Base-by-base conservation (phyloP, 768 basidiomycete species). In the Amanita exitialis region DNA sequence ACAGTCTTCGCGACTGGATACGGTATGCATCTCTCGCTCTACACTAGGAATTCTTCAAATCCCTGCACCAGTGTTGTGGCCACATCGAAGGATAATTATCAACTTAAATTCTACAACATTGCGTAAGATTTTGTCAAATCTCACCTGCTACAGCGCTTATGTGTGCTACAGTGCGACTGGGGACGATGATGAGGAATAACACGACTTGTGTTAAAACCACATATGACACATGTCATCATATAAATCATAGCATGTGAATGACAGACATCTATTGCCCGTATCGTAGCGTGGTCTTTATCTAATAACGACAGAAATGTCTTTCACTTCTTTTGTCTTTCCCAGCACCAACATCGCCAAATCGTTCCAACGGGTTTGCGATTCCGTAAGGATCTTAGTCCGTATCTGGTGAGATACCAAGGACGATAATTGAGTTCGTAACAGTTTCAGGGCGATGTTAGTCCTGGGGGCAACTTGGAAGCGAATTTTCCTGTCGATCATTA, bases 91-190 rank as follows among this genome's bases (percentile, higher is more conserved):
- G 90, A 96, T 66, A 80, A 77, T 61, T 99, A 97, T 73, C 83
- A 93, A 63, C 83, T 99, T 58, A 80, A 86, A 59, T 95, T 94
- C 86, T 94, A 89, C 76, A 92, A 91, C 66, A 87, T 92, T 55
- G 84, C 83, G 86, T 86, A 72, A 54, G 32, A 85, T 75, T 57
- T 21, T 8, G 8, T 16, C 12, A 32, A 6, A 47, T 9, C 12
- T 27, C 21, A 25, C 13, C 0, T 44, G 16, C 15, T 45, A 27
- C 39, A 6, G 21, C 5, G 38, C 41, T 47, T 30, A 12, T 20
- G 25, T 36, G 5, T 36, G 5, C 16, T 6, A 49, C 37, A 61
- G 58, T 34, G 57, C 55, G 27, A 57, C 57, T 54, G 62, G 58
- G 34, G 62, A 62, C n/a, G 64, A 64, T 3, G 65, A 66, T 25